A percentile compares a stretch with the other conserved stretches of the same genome.
Conservation (phyloP, 805 yeast genomes). For the Saturnispora zaruensis region DNA sequence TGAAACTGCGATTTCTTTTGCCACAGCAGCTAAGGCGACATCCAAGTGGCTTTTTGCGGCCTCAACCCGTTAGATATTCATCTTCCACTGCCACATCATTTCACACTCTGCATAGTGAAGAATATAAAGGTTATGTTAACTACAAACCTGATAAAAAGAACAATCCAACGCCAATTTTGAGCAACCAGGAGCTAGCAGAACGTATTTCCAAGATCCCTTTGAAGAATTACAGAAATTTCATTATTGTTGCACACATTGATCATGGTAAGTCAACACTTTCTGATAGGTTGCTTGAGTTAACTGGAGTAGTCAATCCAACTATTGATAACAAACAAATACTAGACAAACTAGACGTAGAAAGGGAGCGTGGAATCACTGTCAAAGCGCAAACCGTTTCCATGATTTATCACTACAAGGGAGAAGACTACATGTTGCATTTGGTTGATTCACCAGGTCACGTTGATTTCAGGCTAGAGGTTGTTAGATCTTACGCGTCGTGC, state of each 20-base stretch:
- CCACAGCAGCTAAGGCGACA: not conserved
- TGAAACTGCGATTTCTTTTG: not conserved
- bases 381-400: constrained; percentile 96
- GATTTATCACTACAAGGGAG: constrained; percentile 61
- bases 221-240: constrained; percentile 77
- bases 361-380: constrained; percentile 94
- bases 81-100: not conserved
- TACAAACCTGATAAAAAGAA: constrained; percentile 20
- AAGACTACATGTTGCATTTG: constrained; percentile 77
- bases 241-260: constrained; percentile 94
- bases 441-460: constrained; percentile 99
- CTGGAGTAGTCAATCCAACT: constrained; percentile 79
- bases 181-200: constrained; percentile 21
- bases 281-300: constrained; percentile 77
- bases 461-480: constrained; percentile 89
- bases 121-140: constrained; percentile 24
- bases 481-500: constrained; percentile 91
- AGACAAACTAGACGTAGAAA: constrained; percentile 87
- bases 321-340: constrained; percentile 67
- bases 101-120: constrained; percentile 11
- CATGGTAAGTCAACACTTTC: constrained; percentile 78
- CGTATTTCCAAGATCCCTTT: constrained; percentile 75
- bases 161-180: constrained; percentile 23
- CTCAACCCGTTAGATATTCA: not conserved
- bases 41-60: not conserved